A percentile compares a stretch with the other conserved stretches of the same genome.
Conservation (phyloP, 768 basidiomycete species). For the Amanita rubescens region DNA sequence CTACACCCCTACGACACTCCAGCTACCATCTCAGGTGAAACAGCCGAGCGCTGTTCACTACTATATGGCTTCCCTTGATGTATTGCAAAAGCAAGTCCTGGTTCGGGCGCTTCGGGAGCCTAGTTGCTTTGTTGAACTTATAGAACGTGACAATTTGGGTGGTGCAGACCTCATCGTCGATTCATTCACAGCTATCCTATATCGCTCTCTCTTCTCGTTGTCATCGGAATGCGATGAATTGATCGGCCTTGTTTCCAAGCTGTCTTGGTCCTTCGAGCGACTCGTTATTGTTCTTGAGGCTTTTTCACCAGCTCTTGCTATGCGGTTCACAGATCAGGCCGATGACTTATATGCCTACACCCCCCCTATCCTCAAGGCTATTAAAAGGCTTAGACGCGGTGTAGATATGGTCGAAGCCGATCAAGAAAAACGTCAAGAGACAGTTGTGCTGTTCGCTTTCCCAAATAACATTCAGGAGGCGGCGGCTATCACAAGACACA, state of each 20-base stretch:
- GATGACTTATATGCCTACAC: constrained; percentile 44
- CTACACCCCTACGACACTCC: constrained; percentile 37
- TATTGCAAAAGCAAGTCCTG: constrained; percentile 62
- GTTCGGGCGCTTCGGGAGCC: constrained; percentile 41
- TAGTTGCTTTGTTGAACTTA: constrained; percentile 43
- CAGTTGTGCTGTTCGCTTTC: constrained; percentile 50
- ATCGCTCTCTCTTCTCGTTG: constrained; percentile 38
- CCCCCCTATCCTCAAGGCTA: constrained; percentile 58
- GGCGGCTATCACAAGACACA: constrained; percentile 44
- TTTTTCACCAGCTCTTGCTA: constrained; percentile 41
- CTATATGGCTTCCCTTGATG: constrained; percentile 61
- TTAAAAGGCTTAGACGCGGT: constrained; percentile 61
- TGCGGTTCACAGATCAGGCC: constrained; percentile 1
- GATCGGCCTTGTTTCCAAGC: constrained; percentile 33
- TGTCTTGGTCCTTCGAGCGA: constrained; percentile 56
- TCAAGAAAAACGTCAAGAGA: constrained; percentile 36
- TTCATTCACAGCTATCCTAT: constrained; percentile 49
- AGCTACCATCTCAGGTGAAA: constrained; percentile 26
- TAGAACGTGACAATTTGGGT: constrained; percentile 48
- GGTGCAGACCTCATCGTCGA: constrained; percentile 66
- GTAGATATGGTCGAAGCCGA: constrained; percentile 56
- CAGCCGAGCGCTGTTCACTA: constrained; percentile 37
- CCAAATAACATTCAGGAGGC: constrained; percentile 53
- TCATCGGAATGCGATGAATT: constrained; percentile 42
- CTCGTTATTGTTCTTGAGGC: constrained; percentile 63